Conservation (phyloP, 202 grass and related monocot species). For the Setaria italica region DNA sequence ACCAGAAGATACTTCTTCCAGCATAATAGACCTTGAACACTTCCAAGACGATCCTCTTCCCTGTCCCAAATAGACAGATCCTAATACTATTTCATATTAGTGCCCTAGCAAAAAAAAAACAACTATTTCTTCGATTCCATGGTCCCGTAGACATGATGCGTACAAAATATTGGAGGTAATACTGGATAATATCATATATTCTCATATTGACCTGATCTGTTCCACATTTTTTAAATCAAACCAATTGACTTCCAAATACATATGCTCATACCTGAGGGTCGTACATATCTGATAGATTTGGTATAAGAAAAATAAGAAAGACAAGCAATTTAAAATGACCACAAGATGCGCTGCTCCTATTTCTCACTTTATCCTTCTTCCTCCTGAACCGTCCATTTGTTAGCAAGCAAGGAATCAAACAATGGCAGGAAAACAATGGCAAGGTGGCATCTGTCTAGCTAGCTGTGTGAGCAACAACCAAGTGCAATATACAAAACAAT, state of each 20-base stretch:
- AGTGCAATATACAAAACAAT: not conserved
- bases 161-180: not conserved
- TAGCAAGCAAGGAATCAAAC: not conserved
- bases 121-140: conserved; percentile 26
- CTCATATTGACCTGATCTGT: conserved; percentile 17
- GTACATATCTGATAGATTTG: conserved; percentile 11
- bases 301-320: not conserved
- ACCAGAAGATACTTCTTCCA: conserved; percentile 31
- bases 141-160: conserved; percentile 36
- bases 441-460: not conserved
- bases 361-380: conserved; percentile 4
- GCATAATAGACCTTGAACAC: conserved; percentile 32
- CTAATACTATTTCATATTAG: conserved; percentile 24
- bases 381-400: not conserved
- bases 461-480: not conserved
- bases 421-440: not conserved
- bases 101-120: conserved; percentile 4
- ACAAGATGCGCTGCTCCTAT: conserved; percentile 6
- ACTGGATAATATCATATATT: conserved; percentile 13
- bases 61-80: conserved; percentile 31
- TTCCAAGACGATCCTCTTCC: not conserved
- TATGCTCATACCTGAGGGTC: not conserved
- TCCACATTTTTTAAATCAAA: conserved; percentile 24
- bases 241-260: conserved; percentile 28
- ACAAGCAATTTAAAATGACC: conserved; percentile 25